Percentiles rank a stretch among this genome's conserved stretches.
Evolutionary conservation across 176 grass and related monocot genomes (phyloP).

Genomic region (Rhynchospora breviuscula): DNA sequence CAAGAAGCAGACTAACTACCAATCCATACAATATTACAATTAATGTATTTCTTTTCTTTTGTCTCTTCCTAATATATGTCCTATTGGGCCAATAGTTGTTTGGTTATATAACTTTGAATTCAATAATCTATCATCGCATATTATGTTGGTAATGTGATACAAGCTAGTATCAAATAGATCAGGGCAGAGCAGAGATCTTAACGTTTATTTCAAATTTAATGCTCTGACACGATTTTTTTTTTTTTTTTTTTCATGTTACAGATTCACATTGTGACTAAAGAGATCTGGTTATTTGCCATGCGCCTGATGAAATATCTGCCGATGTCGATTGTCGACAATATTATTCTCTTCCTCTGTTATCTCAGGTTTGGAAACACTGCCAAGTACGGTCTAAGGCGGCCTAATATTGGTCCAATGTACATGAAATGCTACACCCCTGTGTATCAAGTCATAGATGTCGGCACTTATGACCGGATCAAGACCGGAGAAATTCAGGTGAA

Average conservation of each 20-base stretch:
- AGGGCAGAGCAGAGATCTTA: background rate
- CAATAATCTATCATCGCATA: background rate
- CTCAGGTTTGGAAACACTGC: constrained; percentile 52
- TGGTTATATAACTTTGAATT: too few species aligned
- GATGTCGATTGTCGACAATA: constrained; percentile 29
- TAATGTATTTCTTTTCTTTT: too few species aligned
- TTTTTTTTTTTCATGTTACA: constrained; percentile 5
- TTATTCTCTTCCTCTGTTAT: constrained; percentile 47
- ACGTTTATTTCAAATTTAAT: constrained; percentile 1
- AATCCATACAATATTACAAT: too few species aligned
- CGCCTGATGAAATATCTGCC: constrained; percentile 36
- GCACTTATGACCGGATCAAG: constrained; percentile 46
- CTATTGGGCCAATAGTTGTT: too few species aligned
- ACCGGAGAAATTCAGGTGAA: constrained; percentile 47
- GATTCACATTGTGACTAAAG: constrained; percentile 64
- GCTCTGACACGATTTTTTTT: background rate
- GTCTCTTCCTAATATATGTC: too few species aligned
- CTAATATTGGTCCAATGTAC: constrained; percentile 42
- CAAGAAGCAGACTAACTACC: too few species aligned
- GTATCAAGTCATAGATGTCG: constrained; percentile 61
- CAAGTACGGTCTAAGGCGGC: constrained; percentile 50
- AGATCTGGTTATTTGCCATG: constrained; percentile 61
- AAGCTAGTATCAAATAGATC: background rate
- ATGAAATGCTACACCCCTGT: constrained; percentile 38
- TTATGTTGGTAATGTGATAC: background rate